Conservation (phyloP, 495 filamentous ascomycete species). For the Halenospora varia region DNA sequence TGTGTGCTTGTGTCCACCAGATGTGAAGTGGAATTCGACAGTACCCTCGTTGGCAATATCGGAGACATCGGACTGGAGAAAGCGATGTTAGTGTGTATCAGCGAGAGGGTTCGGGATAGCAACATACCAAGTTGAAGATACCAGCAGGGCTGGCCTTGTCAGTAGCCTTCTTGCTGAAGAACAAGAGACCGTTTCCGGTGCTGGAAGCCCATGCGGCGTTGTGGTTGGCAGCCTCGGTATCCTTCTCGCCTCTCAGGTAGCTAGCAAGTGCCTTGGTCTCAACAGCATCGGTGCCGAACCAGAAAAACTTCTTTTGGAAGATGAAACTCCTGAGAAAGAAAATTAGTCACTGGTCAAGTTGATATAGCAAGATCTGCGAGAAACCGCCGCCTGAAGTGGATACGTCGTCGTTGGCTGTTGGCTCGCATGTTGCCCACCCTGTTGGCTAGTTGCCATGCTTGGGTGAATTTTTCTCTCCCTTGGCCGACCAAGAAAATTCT, state of each 20-base stretch:
- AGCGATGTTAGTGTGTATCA: background rate
- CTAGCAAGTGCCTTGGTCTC: constrained; percentile 65
- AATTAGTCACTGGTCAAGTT: background rate
- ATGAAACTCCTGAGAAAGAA: constrained; percentile 49
- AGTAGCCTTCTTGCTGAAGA: constrained; percentile 76
- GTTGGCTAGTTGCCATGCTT: too few relatives aligned
- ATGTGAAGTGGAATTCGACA: constrained; percentile 79
- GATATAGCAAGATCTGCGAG: background rate
- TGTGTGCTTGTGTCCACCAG: constrained; percentile 81
- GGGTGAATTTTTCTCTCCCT: too few relatives aligned
- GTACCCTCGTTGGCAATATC: constrained; percentile 70
- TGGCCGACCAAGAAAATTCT: too few relatives aligned
- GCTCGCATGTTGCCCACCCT: too few relatives aligned
- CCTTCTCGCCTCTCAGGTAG: constrained; percentile 84
- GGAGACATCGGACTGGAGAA: constrained; percentile 63
- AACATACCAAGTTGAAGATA: constrained; percentile 77
- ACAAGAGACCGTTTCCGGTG: constrained; percentile 93
- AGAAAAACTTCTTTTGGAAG: constrained; percentile 82
- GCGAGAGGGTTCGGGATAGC: background rate
- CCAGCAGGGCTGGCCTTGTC: constrained; percentile 77
- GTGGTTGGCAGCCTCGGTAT: constrained; percentile 64
- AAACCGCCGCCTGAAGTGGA: too few relatives aligned
- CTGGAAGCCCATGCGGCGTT: constrained; percentile 83
- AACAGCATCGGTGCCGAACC: constrained; percentile 81
- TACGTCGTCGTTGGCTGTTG: background rate